Evolutionary conservation across 495 filamentous ascomycete species (phyloP).

Genomic region (Delitschia confertaspora): DNA sequence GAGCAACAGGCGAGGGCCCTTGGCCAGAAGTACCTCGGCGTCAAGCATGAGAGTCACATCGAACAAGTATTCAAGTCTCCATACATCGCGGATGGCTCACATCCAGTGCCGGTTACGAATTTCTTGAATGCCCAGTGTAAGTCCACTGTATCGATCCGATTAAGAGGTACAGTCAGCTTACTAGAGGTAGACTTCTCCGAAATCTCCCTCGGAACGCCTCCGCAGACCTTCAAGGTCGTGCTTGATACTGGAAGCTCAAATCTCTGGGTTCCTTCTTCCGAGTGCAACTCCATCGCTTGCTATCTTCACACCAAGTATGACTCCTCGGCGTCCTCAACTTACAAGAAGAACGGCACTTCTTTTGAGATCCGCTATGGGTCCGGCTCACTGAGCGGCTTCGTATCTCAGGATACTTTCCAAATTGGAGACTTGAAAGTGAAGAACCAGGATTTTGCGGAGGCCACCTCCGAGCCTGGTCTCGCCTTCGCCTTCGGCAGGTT

Average conservation of each 20-base stretch:
- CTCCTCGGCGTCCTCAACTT: constrained; percentile 79
- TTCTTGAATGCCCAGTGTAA: constrained; percentile 98
- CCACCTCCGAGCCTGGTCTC: constrained; percentile 85
- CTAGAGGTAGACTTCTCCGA: constrained; percentile 97
- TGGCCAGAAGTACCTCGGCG: constrained; percentile 89
- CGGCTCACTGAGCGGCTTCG: constrained; percentile 86
- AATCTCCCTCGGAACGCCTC: constrained; percentile 82
- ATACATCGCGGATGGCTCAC: constrained; percentile 54
- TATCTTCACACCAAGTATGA: constrained; percentile 97
- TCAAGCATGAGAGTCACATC: constrained; percentile 57
- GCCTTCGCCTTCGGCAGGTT: constrained; percentile 98
- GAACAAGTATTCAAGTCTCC: constrained; percentile 73
- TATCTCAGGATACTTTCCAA: constrained; percentile 73
- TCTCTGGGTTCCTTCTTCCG: constrained; percentile 88
- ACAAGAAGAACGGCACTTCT: constrained; percentile 80
- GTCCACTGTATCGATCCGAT: constrained; percentile 28
- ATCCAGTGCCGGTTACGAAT: constrained; percentile 86
- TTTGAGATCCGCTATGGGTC: constrained; percentile 97
- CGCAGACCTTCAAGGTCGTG: constrained; percentile 95
- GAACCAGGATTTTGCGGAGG: constrained; percentile 90
- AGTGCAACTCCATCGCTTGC: constrained; percentile 95
- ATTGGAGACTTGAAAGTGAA: constrained; percentile 87
- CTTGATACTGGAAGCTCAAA: constrained; percentile 99
- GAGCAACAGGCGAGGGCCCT: constrained; percentile 70
- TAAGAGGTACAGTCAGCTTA: constrained; percentile 7